Evolutionary conservation across 805 yeast genomes (phyloP).

Genomic region (Suhomyces kilbournensis): DNA sequence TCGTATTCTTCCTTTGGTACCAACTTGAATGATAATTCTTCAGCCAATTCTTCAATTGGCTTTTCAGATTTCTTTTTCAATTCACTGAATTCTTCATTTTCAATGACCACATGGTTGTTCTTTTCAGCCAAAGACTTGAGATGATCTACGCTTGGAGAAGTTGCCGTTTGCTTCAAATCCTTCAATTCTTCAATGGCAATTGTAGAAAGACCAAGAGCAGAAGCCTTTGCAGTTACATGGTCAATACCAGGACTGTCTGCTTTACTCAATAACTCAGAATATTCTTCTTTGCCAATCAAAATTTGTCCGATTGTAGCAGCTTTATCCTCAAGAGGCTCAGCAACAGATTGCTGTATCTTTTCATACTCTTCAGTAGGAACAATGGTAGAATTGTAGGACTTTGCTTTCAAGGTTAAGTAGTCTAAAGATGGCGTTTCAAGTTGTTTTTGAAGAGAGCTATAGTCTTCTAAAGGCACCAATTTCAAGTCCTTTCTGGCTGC

Average conservation of each 20-base stretch:
- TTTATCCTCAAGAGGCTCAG: conserved; percentile 12
- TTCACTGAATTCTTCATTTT: conserved; percentile 1
- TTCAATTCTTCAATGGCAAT: background rate
- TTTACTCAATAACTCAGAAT: background rate
- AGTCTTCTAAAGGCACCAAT: conserved; percentile 4
- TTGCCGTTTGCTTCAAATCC: conserved; percentile 4
- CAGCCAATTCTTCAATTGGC: conserved; percentile 1
- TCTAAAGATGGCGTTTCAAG: conserved; percentile 12
- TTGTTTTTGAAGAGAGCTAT: conserved; percentile 7
- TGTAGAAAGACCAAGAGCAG: background rate
- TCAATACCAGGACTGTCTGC: conserved; percentile 4
- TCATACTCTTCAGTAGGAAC: conserved; percentile 7
- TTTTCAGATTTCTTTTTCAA: conserved; percentile 11
- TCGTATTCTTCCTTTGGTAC: conserved; percentile 27
- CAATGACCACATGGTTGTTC: conserved; percentile 4
- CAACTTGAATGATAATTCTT: background rate
- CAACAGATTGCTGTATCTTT: background rate
- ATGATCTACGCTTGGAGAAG: conserved; percentile 9
- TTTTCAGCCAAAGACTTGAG: conserved; percentile 4
- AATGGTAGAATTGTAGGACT: conserved; percentile 3
- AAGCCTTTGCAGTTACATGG: conserved; percentile 6
- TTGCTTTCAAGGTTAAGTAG: conserved; percentile 7
- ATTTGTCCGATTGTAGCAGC: conserved; percentile 8
- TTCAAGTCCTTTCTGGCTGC: conserved; percentile 12
- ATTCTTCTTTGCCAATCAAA: background rate